Evolutionary conservation across 352 stramenopile species (phyloP).

Genomic region (Globisporangium nagaii): DNA sequence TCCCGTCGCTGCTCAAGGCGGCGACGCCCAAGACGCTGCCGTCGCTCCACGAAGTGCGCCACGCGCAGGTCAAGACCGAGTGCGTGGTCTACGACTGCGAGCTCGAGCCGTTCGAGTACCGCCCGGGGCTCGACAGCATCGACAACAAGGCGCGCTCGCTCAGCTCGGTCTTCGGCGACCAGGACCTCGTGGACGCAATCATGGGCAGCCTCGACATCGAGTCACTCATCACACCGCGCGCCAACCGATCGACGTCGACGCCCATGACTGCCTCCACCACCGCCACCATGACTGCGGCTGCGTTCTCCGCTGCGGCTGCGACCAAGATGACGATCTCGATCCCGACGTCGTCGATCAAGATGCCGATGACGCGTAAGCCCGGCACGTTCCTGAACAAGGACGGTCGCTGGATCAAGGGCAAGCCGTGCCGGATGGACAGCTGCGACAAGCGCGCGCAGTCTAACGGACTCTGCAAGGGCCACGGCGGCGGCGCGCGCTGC

Average conservation of each 20-base stretch:
- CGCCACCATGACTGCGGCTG: constrained; percentile 7
- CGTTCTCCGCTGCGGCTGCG: constrained; percentile 19
- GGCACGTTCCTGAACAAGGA: constrained; percentile 87
- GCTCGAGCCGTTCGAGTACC: constrained; percentile 70
- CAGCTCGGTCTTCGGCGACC: constrained; percentile 72
- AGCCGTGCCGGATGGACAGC: constrained; percentile 62
- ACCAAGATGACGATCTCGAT: constrained; percentile 19
- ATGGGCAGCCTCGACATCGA: constrained; percentile 69
- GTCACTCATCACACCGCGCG: constrained; percentile 13
- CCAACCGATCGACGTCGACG: constrained; percentile 7
- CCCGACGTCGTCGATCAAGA: constrained; percentile 16
- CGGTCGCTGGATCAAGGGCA: constrained; percentile 85
- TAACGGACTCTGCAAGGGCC: constrained; percentile 73
- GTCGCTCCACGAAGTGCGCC: constrained; percentile 17
- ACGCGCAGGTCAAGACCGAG: constrained; percentile 2
- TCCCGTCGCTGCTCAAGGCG: constrained; percentile 7
- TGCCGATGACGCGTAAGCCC: constrained; percentile 54
- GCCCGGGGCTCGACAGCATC: constrained; percentile 15
- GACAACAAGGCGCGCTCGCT: constrained; percentile 36
- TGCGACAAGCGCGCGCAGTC: constrained; percentile 80
- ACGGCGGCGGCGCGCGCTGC: constrained; percentile 76
- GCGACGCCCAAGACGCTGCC: constrained; percentile 15
- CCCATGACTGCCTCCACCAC: neutral
- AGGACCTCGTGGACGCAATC: constrained; percentile 75
- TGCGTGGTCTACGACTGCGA: constrained; percentile 30